Evolutionary conservation across 768 basidiomycete genomes (phyloP).

Genomic region (Pisolithus sp.): DNA sequence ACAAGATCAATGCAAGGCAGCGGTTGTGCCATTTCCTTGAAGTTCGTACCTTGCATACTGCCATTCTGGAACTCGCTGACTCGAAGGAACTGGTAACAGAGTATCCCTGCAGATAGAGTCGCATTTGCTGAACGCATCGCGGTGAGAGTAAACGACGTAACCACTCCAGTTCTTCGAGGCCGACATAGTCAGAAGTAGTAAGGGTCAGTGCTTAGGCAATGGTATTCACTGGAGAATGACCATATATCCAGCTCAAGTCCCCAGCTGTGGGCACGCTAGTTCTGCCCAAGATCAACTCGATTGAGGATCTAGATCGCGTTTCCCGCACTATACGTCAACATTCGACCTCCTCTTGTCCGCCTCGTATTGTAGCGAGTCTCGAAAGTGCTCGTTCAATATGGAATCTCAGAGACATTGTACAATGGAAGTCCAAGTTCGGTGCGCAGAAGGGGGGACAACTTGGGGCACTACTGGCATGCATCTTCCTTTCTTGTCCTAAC

Average conservation of each 20-base stretch:
- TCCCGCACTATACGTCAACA: constrained; percentile 32
- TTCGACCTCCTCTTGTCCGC: constrained; percentile 27
- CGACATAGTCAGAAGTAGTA: constrained; percentile 59
- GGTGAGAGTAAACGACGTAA: constrained; percentile 63
- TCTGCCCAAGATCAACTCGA: constrained; percentile 78
- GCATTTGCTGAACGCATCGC: constrained; percentile 50
- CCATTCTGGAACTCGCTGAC: constrained; percentile 7
- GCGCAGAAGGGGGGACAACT: constrained; percentile 45
- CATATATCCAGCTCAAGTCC: constrained; percentile 11
- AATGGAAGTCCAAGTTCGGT: constrained; percentile 51
- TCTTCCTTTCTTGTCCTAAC: not conserved
- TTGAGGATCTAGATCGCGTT: constrained; percentile 57
- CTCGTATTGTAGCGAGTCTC: constrained; percentile 72
- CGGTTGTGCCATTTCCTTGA: constrained; percentile 50
- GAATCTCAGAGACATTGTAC: constrained; percentile 63
- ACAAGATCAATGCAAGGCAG: constrained; percentile 54
- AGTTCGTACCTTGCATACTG: constrained; percentile 30
- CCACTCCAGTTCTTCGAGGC: constrained; percentile 59
- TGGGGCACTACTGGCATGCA: constrained; percentile 50
- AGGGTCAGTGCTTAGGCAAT: constrained; percentile 10
- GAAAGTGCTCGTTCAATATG: constrained; percentile 75
- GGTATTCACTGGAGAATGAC: not conserved
- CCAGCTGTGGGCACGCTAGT: constrained; percentile 58
- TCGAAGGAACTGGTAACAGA: constrained; percentile 15
- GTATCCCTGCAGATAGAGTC: constrained; percentile 26